These are phyloP conservation scores for Salpingoeca rosetta DNA, from an alignment of 78 protist species.

Conservation along the genomic window DNA sequence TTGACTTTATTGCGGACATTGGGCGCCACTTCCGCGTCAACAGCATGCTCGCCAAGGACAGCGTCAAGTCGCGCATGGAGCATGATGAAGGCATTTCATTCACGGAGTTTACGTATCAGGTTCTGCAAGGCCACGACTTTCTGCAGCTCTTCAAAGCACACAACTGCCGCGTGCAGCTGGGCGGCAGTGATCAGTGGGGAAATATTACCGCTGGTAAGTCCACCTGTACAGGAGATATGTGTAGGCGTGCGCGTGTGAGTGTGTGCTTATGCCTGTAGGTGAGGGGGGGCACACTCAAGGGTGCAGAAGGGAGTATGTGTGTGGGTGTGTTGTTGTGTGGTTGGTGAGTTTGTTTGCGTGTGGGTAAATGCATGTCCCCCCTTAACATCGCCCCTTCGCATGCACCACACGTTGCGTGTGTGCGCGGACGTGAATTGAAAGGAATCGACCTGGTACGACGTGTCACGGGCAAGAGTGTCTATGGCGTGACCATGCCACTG, in stretches of 20 bases:
- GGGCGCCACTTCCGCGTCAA: constrained; percentile 30
- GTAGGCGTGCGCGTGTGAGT: too few relatives aligned
- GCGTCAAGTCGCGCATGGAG: constrained; percentile 18
- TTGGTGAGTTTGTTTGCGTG: too few relatives aligned
- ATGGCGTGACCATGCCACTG: constrained; percentile 54
- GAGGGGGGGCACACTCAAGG: too few relatives aligned
- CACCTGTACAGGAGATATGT: too few relatives aligned
- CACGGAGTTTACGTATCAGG: constrained; percentile 69
- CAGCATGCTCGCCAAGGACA: constrained; percentile 31
- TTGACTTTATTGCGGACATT: constrained; percentile 14
- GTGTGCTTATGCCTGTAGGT: too few relatives aligned
- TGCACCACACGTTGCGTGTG: too few relatives aligned
- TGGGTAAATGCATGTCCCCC: too few relatives aligned
- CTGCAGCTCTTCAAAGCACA: constrained; percentile 25
- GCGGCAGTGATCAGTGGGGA: constrained; percentile 89
- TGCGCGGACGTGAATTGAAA: too few relatives aligned
- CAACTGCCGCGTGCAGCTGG: constrained; percentile 55
- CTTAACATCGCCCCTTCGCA: too few relatives aligned
- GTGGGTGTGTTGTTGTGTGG: too few relatives aligned
- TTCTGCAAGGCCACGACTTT: constrained; percentile 70
- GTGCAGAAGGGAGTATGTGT: too few relatives aligned
- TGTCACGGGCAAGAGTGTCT: background rate
- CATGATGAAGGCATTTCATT: constrained; percentile 46
- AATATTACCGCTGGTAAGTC: constrained; percentile 71
- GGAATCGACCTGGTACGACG: constrained; percentile 39